A percentile compares a stretch with the other conserved stretches of the same genome.
phyloP scores from a whole-genome alignment of 257 asterid species.

The Petunia axillaris region DNA sequence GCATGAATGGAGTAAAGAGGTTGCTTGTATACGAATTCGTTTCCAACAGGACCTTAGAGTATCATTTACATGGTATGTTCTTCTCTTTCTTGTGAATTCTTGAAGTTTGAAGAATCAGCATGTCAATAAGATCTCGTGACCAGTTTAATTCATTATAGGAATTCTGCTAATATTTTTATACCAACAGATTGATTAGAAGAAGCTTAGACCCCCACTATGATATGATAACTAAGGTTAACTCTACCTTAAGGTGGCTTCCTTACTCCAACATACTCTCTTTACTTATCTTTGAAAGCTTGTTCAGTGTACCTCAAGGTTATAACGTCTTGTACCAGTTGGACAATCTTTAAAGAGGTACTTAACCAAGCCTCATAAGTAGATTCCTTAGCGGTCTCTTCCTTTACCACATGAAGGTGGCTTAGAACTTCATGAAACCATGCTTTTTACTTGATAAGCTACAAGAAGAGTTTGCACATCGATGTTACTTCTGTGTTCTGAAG shows the following conservation, averaged over 20 bases:
- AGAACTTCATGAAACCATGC: neutral
- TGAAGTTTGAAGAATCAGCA: neutral
- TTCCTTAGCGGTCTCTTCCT: constrained; percentile 9
- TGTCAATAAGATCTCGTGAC: neutral
- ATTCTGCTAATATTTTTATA: neutral
- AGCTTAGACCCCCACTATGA: neutral
- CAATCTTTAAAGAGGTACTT: constrained; percentile 5
- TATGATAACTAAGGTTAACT: neutral
- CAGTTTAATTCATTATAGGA: neutral
- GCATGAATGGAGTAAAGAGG: constrained; percentile 57
- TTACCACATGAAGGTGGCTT: neutral
- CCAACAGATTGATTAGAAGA: neutral
- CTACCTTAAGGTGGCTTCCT: neutral
- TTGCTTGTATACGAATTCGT: constrained; percentile 67
- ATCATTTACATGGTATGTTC: constrained; percentile 63
- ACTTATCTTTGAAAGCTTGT: neutral
- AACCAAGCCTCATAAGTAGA: constrained; percentile 1
- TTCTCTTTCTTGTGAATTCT: neutral
- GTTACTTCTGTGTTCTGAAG: neutral
- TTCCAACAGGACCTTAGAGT: constrained; percentile 53
- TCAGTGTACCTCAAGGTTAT: neutral
- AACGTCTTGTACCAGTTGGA: neutral
- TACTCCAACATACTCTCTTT: constrained; percentile 1
- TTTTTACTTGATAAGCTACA: neutral
- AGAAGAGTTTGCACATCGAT: constrained; percentile 6